Conservation (phyloP, 176 grass and related monocot genomes). For the Musa itinerans region DNA sequence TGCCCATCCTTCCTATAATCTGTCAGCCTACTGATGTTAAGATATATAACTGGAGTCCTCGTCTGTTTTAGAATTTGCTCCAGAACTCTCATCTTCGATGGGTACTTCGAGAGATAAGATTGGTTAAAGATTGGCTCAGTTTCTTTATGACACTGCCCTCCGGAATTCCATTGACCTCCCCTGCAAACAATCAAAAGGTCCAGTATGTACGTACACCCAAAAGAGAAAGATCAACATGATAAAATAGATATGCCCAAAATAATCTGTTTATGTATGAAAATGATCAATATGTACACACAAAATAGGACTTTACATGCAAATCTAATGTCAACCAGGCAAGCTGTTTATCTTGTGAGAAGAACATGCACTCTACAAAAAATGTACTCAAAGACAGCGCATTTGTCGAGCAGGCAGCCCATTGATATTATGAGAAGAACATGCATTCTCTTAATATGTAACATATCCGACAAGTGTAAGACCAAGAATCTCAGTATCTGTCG, state of each 20-base stretch:
- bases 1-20: slow-evolving; percentile 85
- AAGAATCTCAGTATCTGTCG: too few species aligned
- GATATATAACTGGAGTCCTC: slow-evolving; percentile 75
- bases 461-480: too few species aligned
- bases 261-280: neutral
- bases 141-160: slow-evolving; percentile 72
- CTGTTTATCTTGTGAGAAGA: too few species aligned
- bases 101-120: slow-evolving; percentile 57
- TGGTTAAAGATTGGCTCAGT: slow-evolving; percentile 70
- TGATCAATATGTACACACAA: neutral
- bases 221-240: neutral
- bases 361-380: too few species aligned
- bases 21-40: slow-evolving; percentile 74
- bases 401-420: too few species aligned
- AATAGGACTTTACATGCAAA: too few species aligned
- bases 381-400: too few species aligned
- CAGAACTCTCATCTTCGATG: slow-evolving; percentile 57
- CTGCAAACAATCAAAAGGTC: slow-evolving; percentile 28
- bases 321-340: too few species aligned
- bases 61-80: slow-evolving; percentile 54
- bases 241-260: too few species aligned
- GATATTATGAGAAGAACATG: too few species aligned
- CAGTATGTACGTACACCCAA: neutral
- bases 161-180: slow-evolving; percentile 86
- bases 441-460: too few species aligned